Conservation (phyloP, 148 eudicot genomes). For the Talinum fruticosum region DNA sequence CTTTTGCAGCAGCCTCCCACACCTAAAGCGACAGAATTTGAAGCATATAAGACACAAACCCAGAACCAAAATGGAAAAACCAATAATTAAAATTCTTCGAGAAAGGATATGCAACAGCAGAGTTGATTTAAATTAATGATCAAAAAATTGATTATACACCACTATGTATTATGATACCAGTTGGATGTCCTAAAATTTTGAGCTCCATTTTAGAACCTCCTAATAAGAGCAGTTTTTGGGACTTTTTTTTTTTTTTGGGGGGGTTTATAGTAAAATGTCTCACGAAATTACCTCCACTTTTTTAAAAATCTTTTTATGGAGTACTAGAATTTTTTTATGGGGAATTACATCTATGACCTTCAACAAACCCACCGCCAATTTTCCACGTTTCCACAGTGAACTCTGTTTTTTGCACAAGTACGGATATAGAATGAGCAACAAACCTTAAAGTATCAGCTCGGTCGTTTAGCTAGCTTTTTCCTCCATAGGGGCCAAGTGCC, state of each 20-base stretch:
- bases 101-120: background rate
- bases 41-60: too few relatives aligned
- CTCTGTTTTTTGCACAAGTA: background rate
- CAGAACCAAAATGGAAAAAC: background rate
- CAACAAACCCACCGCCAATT: background rate
- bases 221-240: too few relatives aligned
- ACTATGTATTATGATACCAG: background rate
- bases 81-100: background rate
- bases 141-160: too few relatives aligned
- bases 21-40: constrained; percentile 32
- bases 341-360: background rate
- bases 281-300: too few relatives aligned
- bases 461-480: too few relatives aligned
- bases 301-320: too few relatives aligned
- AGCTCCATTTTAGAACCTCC: background rate
- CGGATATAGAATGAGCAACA: background rate
- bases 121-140: too few relatives aligned
- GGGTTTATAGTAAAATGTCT: too few relatives aligned
- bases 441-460: background rate
- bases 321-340: too few relatives aligned
- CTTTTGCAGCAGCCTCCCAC: constrained; percentile 74
- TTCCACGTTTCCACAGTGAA: background rate
- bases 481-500: too few relatives aligned
- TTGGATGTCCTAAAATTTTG: background rate
- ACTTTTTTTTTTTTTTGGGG: too few relatives aligned